Evolutionary conservation across 768 basidiomycete species (phyloP), one percentile per base, ranked within the genome.

Genomic region (Pisolithus orientalis): DNA sequence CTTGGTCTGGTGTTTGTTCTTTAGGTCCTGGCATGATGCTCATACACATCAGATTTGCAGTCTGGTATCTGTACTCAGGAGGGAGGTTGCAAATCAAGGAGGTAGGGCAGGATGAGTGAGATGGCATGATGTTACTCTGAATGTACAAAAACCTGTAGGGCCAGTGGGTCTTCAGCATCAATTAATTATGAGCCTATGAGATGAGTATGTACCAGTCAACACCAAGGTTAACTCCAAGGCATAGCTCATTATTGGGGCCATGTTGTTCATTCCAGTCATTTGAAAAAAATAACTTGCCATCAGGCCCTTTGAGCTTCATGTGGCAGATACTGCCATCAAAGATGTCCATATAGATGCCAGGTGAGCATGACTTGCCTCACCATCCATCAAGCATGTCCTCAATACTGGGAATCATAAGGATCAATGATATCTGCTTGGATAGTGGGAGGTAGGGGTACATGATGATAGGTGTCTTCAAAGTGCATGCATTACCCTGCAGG

Each of bases 61-160:
- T 39, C 14, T 2, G 38, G 17, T 57, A 70, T 59, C 65, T 52
- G 1, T 65, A 59, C 42, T 65, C 58, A 0, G 59, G 53, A 0
- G 61, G 63, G 0, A 72, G 57, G 44, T 72, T 71, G 28, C 63
- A 56, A 7, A 73, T 56, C 16, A 57, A 67, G 34, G 67, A 68
- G 40, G 68, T 68, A 0, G 69, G 69, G 37, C 65, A 61, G 7
- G 66, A 72, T 0, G 68, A 59, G 47, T 73, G 69, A 0, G 69
- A 72, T 2, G 70, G 67, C 1, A 67, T 58, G 42, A 71, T 70
- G 5, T 63, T 62, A 50, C 68, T 69, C 1, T 60, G 61, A 0
- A 71, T 54, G 44, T 72, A 70, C 0, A 68, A 72, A 49, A 72
- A 70, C 70, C 71, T 71, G 10, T 17, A 42, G 24, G 21, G 21